Evolutionary conservation across 2,329 filamentous ascomycete species (phyloP).

Genomic region (Scopulariopsis brevicaulis): DNA sequence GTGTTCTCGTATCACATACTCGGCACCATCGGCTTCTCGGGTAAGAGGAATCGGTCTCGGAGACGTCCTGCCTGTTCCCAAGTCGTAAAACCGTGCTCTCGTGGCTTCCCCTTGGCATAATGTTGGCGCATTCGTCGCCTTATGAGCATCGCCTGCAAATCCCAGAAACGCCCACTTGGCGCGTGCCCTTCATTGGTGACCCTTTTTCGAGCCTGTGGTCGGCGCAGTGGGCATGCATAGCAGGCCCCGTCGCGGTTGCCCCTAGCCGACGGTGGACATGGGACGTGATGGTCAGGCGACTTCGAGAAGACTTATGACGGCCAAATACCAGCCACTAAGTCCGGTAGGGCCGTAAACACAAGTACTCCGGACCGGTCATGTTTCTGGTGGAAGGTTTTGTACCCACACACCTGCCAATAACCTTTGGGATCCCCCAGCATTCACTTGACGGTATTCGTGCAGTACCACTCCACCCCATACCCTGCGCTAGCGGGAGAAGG

Average conservation of each 20-base stretch:
- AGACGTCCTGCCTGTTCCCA: too few species aligned
- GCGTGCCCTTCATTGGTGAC: not conserved
- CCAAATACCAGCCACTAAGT: not conserved
- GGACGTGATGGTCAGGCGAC: not conserved
- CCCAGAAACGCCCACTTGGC: too few species aligned
- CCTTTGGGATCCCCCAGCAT: not conserved
- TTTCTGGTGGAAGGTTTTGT: not conserved
- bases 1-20: too few species aligned
- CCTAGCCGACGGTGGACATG: not conserved
- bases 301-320: not conserved
- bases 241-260: not conserved
- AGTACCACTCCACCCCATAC: not conserved
- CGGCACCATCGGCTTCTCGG: too few species aligned
- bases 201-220: not conserved
- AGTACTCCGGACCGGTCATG: not conserved
- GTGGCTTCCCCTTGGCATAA: too few species aligned
- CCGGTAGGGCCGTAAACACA: not conserved
- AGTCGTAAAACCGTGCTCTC: too few species aligned
- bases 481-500: not conserved
- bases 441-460: not conserved
- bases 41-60: too few species aligned
- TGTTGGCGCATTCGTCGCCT: too few species aligned
- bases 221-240: not conserved
- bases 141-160: too few species aligned
- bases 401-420: not conserved